These are phyloP conservation scores for Nicotiana tomentosiformis DNA, from an alignment of 257 asterid genomes.

Conservation along the genomic window DNA sequence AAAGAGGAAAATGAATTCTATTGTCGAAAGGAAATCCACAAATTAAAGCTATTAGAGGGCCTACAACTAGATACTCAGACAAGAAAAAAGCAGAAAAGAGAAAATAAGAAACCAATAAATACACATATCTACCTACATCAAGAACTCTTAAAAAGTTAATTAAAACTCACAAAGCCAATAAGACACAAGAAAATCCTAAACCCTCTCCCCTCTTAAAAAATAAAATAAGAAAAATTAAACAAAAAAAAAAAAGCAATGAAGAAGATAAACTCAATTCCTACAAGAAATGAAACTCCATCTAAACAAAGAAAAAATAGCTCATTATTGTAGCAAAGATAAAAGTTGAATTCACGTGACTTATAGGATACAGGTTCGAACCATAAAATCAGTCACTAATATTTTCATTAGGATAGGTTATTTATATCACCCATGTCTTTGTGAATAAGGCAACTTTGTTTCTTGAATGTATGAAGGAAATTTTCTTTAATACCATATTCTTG, in stretches of 20 bases:
- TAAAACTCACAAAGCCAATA: neutral
- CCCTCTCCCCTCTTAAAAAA: neutral
- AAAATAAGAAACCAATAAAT: constrained; percentile 6
- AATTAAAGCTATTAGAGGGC: neutral
- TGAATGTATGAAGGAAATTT: too few species aligned
- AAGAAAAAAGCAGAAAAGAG: neutral
- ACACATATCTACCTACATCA: neutral
- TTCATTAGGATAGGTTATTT: too few species aligned
- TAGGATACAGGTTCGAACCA: too few species aligned
- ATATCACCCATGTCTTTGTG: too few species aligned
- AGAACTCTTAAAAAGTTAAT: neutral
- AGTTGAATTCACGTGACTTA: too few species aligned
- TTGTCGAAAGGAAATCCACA: neutral
- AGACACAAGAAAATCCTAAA: neutral
- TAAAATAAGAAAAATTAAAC: neutral
- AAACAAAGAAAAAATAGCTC: neutral
- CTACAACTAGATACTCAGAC: neutral
- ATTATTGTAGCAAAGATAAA: too few species aligned
- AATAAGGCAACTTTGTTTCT: too few species aligned
- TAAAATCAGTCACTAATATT: too few species aligned
- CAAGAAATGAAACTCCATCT: neutral
- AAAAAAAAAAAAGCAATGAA: neutral
- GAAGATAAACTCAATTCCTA: neutral
- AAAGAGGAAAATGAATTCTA: neutral
- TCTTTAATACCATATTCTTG: too few species aligned